Conservation (phyloP, 179 eudicot genomes). For the Vitellaria paradoxa region DNA sequence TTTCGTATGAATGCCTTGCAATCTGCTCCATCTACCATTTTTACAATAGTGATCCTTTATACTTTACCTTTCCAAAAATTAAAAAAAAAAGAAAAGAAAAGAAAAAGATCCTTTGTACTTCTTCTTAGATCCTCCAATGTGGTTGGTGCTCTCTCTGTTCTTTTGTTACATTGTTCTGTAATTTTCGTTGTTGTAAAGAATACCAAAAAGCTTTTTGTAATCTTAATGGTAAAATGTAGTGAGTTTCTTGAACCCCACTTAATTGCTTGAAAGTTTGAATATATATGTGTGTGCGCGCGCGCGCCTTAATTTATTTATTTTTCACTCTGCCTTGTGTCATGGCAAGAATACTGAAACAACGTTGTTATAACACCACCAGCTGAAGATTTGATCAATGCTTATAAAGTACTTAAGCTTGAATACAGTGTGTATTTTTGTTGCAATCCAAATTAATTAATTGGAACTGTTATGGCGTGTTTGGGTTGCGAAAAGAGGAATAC, state of each 20-base stretch:
- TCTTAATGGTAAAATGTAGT: background rate
- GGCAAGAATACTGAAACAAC: too few species aligned
- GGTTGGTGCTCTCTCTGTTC: background rate
- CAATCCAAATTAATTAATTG: too few species aligned
- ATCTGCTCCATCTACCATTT: background rate
- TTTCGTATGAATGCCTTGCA: background rate
- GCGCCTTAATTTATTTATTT: background rate
- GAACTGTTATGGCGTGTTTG: too few species aligned
- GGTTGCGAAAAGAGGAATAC: too few species aligned
- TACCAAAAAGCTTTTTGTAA: background rate
- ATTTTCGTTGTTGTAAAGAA: background rate
- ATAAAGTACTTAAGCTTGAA: too few species aligned
- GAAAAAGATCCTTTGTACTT: conserved; percentile 3
- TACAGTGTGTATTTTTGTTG: too few species aligned
- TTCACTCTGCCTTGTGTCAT: background rate
- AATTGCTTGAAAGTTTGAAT: background rate
- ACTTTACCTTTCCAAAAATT: too few species aligned
- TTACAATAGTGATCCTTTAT: background rate
- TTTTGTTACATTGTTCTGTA: background rate
- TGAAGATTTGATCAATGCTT: too few species aligned
- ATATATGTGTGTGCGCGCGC: background rate
- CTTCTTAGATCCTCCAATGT: background rate
- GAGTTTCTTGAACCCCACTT: background rate
- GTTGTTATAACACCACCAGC: too few species aligned
- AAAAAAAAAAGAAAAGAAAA: too few species aligned